Evolutionary conservation across 306 rosid genomes (phyloP).

Genomic region (Quillaja saponaria): DNA sequence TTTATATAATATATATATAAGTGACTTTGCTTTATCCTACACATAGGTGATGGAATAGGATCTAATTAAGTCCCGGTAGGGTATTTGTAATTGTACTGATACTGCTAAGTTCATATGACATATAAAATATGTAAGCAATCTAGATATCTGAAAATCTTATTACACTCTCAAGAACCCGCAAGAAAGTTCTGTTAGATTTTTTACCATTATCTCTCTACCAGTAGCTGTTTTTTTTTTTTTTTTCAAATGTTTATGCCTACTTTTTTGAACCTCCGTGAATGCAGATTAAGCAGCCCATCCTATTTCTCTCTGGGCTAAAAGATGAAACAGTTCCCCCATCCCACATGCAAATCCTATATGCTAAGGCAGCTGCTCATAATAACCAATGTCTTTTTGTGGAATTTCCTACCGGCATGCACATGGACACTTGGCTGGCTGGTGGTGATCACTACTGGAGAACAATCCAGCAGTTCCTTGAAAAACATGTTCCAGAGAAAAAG

Average conservation of each 20-base stretch:
- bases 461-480: slow-evolving; percentile 63
- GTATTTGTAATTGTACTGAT: slow-evolving; percentile 6
- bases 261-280: slow-evolving; percentile 25
- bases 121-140: neutral
- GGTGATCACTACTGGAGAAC: slow-evolving; percentile 93
- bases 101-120: neutral
- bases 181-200: slow-evolving; percentile 3
- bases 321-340: slow-evolving; percentile 97
- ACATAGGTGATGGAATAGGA: neutral
- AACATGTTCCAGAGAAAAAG: slow-evolving; percentile 51
- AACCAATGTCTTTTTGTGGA: slow-evolving; percentile 70
- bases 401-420: slow-evolving; percentile 94
- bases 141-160: slow-evolving; percentile 5
- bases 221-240: neutral
- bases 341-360: slow-evolving; percentile 90
- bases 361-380: slow-evolving; percentile 92
- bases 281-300: slow-evolving; percentile 95
- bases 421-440: slow-evolving; percentile 96
- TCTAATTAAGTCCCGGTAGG: neutral
- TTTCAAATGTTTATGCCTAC: slow-evolving; percentile 17
- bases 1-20: slow-evolving; percentile 2
- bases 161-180: neutral
- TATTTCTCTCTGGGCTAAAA: slow-evolving; percentile 91
- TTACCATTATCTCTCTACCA: slow-evolving; percentile 14
- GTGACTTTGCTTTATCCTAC: slow-evolving; percentile 2